Base-by-base conservation (phyloP, 306 rosid species). In the Begonia masoniana region DNA sequence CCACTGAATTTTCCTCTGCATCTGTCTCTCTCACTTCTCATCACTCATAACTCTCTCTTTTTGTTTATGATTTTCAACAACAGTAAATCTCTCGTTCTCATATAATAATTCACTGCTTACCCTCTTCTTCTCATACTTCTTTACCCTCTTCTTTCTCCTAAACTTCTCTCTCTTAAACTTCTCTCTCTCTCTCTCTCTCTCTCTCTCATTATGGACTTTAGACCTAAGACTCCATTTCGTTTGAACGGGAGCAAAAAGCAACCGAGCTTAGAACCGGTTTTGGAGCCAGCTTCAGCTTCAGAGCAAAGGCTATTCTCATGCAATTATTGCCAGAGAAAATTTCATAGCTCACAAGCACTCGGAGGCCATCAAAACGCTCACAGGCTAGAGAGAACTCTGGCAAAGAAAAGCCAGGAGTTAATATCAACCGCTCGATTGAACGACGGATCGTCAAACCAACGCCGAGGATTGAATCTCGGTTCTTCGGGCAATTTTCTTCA, bases 291-390 rank as follows among this genome's bases (percentile, higher is more conserved):
- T 31, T 31, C 39, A 31, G 39, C 39, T 31, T 31, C 39, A 31
- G 39, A 31, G 39, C 39, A 31, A 45, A 45, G 83, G n/a, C 12
- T 80, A 31, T 87, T 87, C 62, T 80, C 96, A 3, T 87, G 96
- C 77, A 83, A 87, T 69, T 87, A 83, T 43, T 87, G 96, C 70
- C 88, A 83, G 61, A 76, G 86, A 48, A 80, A 83, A 67, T 87
- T 87, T 21, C 80, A 76, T 50, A 87, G 94, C 36, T 87, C 94
- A 1, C 96, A 87, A 60, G 96, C 94, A 2, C 73, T 87, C 2
- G 96, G 96, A 0, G 96, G 96, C 1, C 96, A 87, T 66, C 96
- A 87, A 50, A 87, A 87, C 61, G 96, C 96, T 54, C 96, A 87
- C 71, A 87, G 80, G 65, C 88, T 87, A 1, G 96, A 83, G 59